Evolutionary conservation across 2,329 filamentous ascomycete species (phyloP).

Genomic region (Microcyclosporella mali): DNA sequence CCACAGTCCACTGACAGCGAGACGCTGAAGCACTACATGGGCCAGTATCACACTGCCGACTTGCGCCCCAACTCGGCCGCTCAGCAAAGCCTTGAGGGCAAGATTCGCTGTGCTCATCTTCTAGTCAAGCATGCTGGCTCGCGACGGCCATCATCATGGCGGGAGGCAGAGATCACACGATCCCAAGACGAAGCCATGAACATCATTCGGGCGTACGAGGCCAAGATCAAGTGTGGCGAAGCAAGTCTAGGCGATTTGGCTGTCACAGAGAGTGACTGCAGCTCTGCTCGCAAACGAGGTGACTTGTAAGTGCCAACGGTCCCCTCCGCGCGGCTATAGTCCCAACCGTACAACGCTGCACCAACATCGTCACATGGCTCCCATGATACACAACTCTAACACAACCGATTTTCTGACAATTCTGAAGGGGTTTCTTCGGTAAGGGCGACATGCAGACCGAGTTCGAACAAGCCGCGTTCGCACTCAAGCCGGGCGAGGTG

Average conservation of each 20-base stretch:
- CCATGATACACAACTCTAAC: slow-evolving; percentile 4
- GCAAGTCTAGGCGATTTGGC: slow-evolving; percentile 74
- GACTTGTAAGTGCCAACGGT: slow-evolving; percentile 58
- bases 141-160: slow-evolving; percentile 86
- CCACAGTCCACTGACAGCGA: slow-evolving; percentile 82
- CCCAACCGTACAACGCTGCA: slow-evolving; percentile 3
- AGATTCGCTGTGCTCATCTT: slow-evolving; percentile 89
- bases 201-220: slow-evolving; percentile 70
- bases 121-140: slow-evolving; percentile 90
- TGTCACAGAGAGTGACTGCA: slow-evolving; percentile 86
- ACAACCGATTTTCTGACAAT: slow-evolving; percentile 14
- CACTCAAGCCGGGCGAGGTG: slow-evolving; percentile 77
- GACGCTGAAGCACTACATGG: slow-evolving; percentile 92
- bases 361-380: slow-evolving; percentile 1
- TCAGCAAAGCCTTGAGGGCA: slow-evolving; percentile 51
- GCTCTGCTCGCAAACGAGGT: slow-evolving; percentile 85
- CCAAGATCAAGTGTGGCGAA: slow-evolving; percentile 65
- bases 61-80: slow-evolving; percentile 27
- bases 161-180: slow-evolving; percentile 81
- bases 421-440: slow-evolving; percentile 78
- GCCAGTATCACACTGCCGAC: slow-evolving; percentile 62
- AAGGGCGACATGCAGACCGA: slow-evolving; percentile 97
- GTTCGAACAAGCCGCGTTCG: slow-evolving; percentile 94
- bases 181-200: slow-evolving; percentile 77
- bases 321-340: background rate